Conservation (phyloP, 169 alveolate species). For the Cystoisospora suis region DNA sequence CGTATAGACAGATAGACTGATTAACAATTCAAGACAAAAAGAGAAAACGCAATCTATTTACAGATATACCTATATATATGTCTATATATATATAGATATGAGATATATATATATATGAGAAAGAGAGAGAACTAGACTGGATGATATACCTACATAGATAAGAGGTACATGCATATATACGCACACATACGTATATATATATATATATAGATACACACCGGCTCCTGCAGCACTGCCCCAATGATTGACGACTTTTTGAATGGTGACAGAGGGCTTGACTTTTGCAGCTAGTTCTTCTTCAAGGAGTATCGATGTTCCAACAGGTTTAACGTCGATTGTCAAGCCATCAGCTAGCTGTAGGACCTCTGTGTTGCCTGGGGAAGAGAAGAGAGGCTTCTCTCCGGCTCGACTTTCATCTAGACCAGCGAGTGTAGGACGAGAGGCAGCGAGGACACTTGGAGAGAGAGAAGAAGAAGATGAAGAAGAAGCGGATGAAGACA, state of each 20-base stretch:
- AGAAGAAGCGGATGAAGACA: not conserved
- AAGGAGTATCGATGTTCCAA: not conserved
- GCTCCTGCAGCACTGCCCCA: conserved; percentile 57
- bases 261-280: not conserved
- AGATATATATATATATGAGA: not conserved
- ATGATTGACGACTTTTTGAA: conserved; percentile 37
- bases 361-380: not conserved
- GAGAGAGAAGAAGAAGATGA: not conserved
- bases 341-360: not conserved
- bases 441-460: not conserved
- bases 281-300: not conserved
- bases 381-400: not conserved
- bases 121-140: not conserved
- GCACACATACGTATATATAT: not conserved
- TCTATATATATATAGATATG: too few relatives aligned
- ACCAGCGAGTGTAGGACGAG: conserved; percentile 14
- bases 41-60: not conserved
- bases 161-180: not conserved
- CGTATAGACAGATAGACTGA: too few relatives aligned
- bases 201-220: not conserved
- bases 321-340: not conserved
- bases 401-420: not conserved
- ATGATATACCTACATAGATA: not conserved
- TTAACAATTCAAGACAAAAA: not conserved
- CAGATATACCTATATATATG: too few relatives aligned